Evolutionary conservation across 805 yeast species (phyloP).

Genomic region (Candida morakotiae): DNA sequence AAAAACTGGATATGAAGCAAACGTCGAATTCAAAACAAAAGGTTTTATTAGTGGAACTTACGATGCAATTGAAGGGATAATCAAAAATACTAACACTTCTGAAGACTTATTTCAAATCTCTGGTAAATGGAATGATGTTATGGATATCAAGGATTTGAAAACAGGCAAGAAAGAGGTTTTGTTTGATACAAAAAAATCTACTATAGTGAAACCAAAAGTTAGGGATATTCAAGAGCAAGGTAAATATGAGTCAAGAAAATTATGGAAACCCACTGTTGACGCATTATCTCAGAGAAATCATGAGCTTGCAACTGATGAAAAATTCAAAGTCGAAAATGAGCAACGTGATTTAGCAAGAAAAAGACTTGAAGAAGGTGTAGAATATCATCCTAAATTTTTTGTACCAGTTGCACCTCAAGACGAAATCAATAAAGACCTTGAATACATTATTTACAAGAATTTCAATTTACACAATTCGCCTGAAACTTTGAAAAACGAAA

Average conservation of each 20-base stretch:
- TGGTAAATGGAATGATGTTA: conserved; percentile 92
- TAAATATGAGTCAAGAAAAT: conserved; percentile 69
- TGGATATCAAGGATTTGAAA: conserved; percentile 55
- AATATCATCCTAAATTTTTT: conserved; percentile 78
- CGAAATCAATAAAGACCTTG: conserved; percentile 41
- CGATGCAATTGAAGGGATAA: conserved; percentile 77
- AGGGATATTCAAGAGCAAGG: conserved; percentile 81
- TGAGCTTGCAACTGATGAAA: conserved; percentile 80
- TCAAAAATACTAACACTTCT: conserved; percentile 42
- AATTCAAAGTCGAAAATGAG: conserved; percentile 78
- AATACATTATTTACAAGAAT: conserved; percentile 58
- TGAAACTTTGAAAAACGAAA: conserved; percentile 50
- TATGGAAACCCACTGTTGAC: conserved; percentile 80
- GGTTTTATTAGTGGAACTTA: conserved; percentile 92
- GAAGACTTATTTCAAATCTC: conserved; percentile 60
- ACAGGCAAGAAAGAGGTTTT: conserved; percentile 43
- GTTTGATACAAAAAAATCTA: conserved; percentile 46
- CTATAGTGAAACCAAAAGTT: conserved; percentile 59
- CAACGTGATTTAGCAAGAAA: conserved; percentile 74
- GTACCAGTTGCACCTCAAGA: conserved; percentile 28
- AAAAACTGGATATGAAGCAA: conserved; percentile 56
- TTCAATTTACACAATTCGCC: conserved; percentile 50
- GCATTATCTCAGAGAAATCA: conserved; percentile 84
- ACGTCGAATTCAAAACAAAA: conserved; percentile 90
- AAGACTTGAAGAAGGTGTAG: conserved; percentile 73